Percentiles rank a stretch among this genome's conserved stretches.
phyloP scores from a whole-genome alignment of 768 basidiomycete species.

The Dioszegia hungarica region DNA sequence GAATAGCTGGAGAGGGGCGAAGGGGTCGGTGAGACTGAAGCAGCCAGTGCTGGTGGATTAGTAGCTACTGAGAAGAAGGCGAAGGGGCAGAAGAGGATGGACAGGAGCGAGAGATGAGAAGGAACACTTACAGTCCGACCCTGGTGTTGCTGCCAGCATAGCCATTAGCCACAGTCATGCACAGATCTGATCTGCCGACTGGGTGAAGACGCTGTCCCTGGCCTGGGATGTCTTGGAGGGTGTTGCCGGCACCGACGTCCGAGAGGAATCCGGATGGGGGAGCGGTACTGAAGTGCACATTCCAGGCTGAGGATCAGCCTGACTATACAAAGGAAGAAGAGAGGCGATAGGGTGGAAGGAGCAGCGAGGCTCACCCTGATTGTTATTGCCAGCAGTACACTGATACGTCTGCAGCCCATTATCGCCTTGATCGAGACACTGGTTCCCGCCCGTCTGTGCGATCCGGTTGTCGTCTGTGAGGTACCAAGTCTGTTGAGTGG shows the following conservation, averaged over 20 bases:
- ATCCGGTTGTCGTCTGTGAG: conserved; percentile 41
- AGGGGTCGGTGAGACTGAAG: conserved; percentile 22
- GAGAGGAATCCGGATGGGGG: not conserved
- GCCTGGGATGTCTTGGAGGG: no score
- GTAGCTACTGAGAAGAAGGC: no score
- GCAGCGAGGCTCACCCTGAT: conserved; percentile 44
- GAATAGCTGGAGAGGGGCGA: conserved; percentile 16
- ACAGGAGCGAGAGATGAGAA: no score
- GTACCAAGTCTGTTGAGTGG: conserved; percentile 30
- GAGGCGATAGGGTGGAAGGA: no score
- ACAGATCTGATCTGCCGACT: no score
- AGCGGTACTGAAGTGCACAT: not conserved
- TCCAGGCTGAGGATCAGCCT: conserved; percentile 6
- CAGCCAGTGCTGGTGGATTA: not conserved
- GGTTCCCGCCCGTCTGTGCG: conserved; percentile 44
- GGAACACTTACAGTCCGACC: no score
- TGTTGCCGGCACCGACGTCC: not conserved
- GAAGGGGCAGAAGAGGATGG: no score
- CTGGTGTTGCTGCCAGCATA: no score
- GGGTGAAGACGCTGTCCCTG: no score
- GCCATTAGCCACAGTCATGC: no score
- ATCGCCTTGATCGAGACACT: conserved; percentile 42
- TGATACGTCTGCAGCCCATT: conserved; percentile 40
- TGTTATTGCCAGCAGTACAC: conserved; percentile 43
- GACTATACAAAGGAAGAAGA: not conserved